Conservation (phyloP, 2,329 filamentous ascomycete species). For the Cercospora berteroae region DNA sequence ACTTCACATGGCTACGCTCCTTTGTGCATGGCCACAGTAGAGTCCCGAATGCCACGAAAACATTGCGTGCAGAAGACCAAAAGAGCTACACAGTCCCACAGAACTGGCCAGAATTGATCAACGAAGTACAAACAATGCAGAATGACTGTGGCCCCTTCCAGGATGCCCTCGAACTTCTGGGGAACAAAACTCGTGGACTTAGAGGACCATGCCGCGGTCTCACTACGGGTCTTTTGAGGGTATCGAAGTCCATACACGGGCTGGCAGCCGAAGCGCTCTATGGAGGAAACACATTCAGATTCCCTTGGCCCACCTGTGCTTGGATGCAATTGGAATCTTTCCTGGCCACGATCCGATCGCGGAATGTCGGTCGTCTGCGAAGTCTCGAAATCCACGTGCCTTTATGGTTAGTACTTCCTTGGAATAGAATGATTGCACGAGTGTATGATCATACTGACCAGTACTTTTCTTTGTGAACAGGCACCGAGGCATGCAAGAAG, state of each 20-base stretch:
- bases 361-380: not conserved
- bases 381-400: not conserved
- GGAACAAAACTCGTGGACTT: not conserved
- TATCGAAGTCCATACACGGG: not conserved
- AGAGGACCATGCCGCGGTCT: not conserved
- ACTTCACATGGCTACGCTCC: not conserved
- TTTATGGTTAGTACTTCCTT: not conserved
- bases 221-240: not conserved
- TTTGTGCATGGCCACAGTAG: not conserved
- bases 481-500: not conserved
- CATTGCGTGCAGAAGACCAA: not conserved
- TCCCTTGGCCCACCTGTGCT: not conserved
- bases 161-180: not conserved
- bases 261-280: not conserved
- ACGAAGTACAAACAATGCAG: not conserved
- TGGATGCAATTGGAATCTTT: not conserved
- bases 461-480: not conserved
- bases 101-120: not conserved
- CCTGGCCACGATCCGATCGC: not conserved
- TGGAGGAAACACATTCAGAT: not conserved
- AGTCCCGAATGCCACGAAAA: not conserved
- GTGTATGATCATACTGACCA: not conserved
- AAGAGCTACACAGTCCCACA: not conserved
- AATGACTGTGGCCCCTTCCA: not conserved
- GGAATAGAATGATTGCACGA: not conserved